Percentiles rank a stretch among this genome's conserved stretches.
phyloP scores from a whole-genome alignment of 257 asterid species.

The Rauvolfia tetraphylla region DNA sequence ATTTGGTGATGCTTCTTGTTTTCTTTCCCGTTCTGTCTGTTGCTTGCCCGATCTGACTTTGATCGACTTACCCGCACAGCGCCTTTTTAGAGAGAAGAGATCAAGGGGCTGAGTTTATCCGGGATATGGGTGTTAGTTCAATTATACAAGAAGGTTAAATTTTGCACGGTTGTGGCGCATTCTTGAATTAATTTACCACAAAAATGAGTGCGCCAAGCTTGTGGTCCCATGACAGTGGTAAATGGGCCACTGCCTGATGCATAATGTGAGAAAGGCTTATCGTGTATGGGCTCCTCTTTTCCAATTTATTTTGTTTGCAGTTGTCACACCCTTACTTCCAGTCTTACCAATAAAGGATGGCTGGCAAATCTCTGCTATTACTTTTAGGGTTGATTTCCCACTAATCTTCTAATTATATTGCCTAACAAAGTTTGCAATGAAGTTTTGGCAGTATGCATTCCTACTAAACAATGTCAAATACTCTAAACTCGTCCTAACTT shows the following conservation, averaged over 20 bases:
- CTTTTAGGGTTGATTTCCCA: not conserved
- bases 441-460: not conserved
- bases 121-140: not conserved
- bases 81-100: no score
- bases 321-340: constrained; percentile 5
- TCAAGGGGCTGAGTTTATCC: not conserved
- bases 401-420: not conserved
- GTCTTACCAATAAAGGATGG: not conserved
- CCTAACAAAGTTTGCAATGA: no score
- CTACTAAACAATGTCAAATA: not conserved
- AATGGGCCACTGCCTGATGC: constrained; percentile 39
- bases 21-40: not conserved
- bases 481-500: not conserved
- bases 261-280: constrained; percentile 19
- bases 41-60: no score
- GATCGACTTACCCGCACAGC: no score
- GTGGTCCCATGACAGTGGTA: constrained; percentile 48
- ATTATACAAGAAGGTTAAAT: not conserved
- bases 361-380: not conserved
- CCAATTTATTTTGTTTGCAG: constrained; percentile 17
- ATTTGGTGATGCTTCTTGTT: no score
- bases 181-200: not conserved
- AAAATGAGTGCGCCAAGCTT: constrained; percentile 3
- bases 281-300: not conserved
- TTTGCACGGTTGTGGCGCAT: not conserved